These are phyloP conservation scores for Podila verticillata DNA, from an alignment of 192 early-diverging fungal genomes.

Conservation along the genomic window DNA sequence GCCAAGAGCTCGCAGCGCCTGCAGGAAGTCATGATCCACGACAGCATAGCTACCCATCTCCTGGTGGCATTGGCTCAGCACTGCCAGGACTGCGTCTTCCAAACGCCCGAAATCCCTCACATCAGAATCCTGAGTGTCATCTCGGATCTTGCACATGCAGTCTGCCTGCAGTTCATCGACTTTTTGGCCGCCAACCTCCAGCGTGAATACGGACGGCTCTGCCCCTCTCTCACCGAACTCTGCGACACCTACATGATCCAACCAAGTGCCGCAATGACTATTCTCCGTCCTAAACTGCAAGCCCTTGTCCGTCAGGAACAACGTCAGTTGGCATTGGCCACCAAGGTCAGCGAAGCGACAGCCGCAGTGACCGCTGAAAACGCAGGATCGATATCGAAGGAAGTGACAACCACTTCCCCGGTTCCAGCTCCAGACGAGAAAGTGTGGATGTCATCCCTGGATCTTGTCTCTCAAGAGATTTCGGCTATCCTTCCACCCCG, in stretches of 20 bases:
- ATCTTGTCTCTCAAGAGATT: slow-evolving; percentile 25
- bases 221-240: slow-evolving; percentile 61
- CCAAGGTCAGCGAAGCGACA: slow-evolving; percentile 1
- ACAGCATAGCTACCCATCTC: slow-evolving; percentile 62
- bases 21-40: slow-evolving; percentile 63
- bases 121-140: slow-evolving; percentile 68
- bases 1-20: slow-evolving; percentile 59
- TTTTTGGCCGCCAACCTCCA: slow-evolving; percentile 66
- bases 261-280: slow-evolving; percentile 69
- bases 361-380: neutral
- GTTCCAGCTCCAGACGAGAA: slow-evolving; percentile 3
- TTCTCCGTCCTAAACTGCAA: slow-evolving; percentile 68
- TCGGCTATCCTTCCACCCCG: slow-evolving; percentile 44
- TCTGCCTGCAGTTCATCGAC: slow-evolving; percentile 72
- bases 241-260: slow-evolving; percentile 68
- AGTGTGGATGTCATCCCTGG: slow-evolving; percentile 52
- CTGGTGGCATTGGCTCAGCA: slow-evolving; percentile 73
- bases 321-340: neutral
- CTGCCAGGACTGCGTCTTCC: slow-evolving; percentile 57
- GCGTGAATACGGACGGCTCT: slow-evolving; percentile 48
- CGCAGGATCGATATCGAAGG: neutral
- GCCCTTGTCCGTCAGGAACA: neutral
- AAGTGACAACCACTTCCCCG: neutral
- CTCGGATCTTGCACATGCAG: slow-evolving; percentile 69
- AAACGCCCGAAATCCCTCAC: slow-evolving; percentile 49